These are phyloP conservation scores for Phytophthora citricola DNA, from an alignment of 352 stramenopile genomes.

Conservation along the genomic window DNA sequence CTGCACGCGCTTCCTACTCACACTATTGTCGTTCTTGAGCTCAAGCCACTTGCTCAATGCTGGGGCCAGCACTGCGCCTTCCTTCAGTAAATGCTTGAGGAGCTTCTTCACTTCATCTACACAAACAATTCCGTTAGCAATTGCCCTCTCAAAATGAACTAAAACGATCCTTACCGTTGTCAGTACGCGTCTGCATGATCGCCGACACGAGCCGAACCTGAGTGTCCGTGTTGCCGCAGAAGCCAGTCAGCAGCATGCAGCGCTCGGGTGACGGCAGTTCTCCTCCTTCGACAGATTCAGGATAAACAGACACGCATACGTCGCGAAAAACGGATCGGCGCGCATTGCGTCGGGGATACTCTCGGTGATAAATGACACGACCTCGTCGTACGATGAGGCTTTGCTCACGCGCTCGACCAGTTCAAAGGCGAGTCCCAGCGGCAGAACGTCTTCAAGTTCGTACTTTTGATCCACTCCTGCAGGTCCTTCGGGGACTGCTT, in stretches of 20 bases:
- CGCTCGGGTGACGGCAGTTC: constrained; percentile 63
- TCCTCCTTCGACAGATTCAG: constrained; percentile 55
- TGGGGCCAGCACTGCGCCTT: constrained; percentile 52
- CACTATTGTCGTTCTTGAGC: constrained; percentile 79
- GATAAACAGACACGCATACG: constrained; percentile 75
- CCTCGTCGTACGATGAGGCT: constrained; percentile 50
- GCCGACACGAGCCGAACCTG: constrained; percentile 66
- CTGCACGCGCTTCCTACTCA: constrained; percentile 71
- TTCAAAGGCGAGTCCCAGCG: constrained; percentile 61
- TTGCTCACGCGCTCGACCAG: constrained; percentile 59
- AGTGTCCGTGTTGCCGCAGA: constrained; percentile 70
- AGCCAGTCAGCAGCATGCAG: constrained; percentile 75
- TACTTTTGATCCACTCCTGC: constrained; percentile 78
- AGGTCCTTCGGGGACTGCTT: constrained; percentile 59
- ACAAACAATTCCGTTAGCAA: constrained; percentile 25
- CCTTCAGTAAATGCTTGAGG: constrained; percentile 75
- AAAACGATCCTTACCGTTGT: constrained; percentile 47
- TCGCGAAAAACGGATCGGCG: constrained; percentile 66
- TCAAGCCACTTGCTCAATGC: constrained; percentile 79
- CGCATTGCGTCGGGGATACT: constrained; percentile 57
- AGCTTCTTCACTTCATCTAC: constrained; percentile 72
- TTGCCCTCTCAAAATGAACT: not conserved
- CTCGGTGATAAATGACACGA: constrained; percentile 65
- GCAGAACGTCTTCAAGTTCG: constrained; percentile 59
- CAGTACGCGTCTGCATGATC: constrained; percentile 72